These are phyloP conservation scores for Boletus vinaceobasis DNA, from an alignment of 768 basidiomycete genomes.

Conservation along the genomic window DNA sequence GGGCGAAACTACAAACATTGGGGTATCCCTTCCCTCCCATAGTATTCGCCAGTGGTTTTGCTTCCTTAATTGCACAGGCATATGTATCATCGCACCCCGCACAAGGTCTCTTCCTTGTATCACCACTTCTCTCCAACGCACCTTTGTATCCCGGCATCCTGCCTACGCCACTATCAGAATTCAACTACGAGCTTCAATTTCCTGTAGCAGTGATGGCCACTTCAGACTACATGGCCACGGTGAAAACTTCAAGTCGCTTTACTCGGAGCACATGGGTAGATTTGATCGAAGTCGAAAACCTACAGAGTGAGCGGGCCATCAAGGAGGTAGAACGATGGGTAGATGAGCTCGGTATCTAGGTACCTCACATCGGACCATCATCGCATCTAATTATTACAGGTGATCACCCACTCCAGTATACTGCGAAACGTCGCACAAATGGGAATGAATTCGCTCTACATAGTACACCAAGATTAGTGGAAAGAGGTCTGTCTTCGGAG, in stretches of 20 bases:
- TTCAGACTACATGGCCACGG: conserved; percentile 29
- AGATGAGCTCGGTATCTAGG: conserved; percentile 51
- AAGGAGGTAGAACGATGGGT: conserved; percentile 50
- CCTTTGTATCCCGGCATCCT: conserved; percentile 30
- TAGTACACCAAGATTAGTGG: not conserved
- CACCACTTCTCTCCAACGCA: conserved; percentile 46
- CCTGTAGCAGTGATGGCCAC: conserved; percentile 53
- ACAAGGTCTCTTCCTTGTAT: conserved; percentile 57
- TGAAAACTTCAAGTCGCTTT: conserved; percentile 41
- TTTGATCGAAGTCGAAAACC: conserved; percentile 30
- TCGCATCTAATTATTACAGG: not conserved
- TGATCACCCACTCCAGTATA: not conserved
- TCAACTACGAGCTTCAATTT: conserved; percentile 59
- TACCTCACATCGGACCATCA: not conserved
- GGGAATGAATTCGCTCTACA: not conserved
- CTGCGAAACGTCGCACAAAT: not conserved
- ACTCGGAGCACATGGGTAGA: conserved; percentile 40
- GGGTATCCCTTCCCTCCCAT: conserved; percentile 56
- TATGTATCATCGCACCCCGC: conserved; percentile 70
- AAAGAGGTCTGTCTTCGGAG: not conserved
- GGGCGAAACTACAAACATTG: conserved; percentile 39
- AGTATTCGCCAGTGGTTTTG: conserved; percentile 46
- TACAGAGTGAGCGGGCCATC: conserved; percentile 39
- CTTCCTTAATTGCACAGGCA: conserved; percentile 58
- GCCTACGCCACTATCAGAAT: conserved; percentile 44